These are phyloP conservation scores for Onygenales sp. DNA, from an alignment of 2,329 filamentous ascomycete genomes.

Conservation along the genomic window DNA sequence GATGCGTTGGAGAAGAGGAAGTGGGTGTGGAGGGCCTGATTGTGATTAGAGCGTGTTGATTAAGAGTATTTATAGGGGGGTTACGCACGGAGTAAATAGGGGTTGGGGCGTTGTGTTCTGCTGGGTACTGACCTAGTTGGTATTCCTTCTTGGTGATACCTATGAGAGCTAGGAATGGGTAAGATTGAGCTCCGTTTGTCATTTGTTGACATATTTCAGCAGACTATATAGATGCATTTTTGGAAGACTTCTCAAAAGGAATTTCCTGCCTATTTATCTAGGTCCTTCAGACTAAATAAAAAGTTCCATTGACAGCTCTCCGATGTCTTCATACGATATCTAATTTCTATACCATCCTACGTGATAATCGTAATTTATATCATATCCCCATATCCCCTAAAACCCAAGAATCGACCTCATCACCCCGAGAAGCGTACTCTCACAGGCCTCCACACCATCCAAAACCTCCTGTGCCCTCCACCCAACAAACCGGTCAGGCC, in stretches of 20 bases:
- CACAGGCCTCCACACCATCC: slow-evolving; percentile 14
- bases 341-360: background rate
- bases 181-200: too few species aligned
- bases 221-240: too few species aligned
- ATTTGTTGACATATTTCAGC: too few species aligned
- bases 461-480: slow-evolving; percentile 35
- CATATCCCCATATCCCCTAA: background rate
- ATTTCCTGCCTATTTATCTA: too few species aligned
- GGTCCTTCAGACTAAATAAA: too few species aligned
- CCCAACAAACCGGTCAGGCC: slow-evolving; percentile 51
- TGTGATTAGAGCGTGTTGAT: background rate
- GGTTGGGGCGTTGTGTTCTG: too few species aligned
- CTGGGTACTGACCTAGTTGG: too few species aligned
- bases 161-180: too few species aligned
- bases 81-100: background rate
- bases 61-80: background rate
- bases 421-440: slow-evolving; percentile 14
- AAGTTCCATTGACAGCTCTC: too few species aligned
- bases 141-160: too few species aligned
- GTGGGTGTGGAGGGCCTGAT: slow-evolving; percentile 9
- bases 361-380: too few species aligned
- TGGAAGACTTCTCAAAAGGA: too few species aligned
- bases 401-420: slow-evolving; percentile 13
- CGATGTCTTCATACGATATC: background rate
- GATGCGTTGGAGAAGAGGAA: slow-evolving; percentile 15